A percentile compares a stretch with the other conserved stretches of the same genome.
Conservation (phyloP, 371 early-diverging fungal species). For the Mortierella sp. region DNA sequence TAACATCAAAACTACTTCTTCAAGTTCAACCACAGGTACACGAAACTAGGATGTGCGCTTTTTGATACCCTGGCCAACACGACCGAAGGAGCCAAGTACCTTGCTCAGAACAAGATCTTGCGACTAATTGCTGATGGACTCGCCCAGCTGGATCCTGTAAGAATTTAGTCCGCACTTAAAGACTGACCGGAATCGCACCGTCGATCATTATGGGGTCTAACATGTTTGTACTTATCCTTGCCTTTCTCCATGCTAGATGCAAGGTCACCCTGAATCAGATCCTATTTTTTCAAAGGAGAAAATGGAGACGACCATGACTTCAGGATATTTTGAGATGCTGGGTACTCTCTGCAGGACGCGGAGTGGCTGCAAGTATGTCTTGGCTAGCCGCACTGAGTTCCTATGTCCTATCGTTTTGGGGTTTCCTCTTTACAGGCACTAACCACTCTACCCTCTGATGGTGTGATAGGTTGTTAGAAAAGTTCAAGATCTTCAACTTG, state of each 20-base stretch:
- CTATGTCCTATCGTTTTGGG: no score
- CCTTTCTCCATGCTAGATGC: slow-evolving; percentile 38
- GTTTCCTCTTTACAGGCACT: background rate
- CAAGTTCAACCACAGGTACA: slow-evolving; percentile 63
- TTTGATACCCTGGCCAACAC: slow-evolving; percentile 72
- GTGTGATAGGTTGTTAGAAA: slow-evolving; percentile 70
- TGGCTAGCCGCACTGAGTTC: background rate
- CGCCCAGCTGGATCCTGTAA: slow-evolving; percentile 80
- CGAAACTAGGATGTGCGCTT: slow-evolving; percentile 77
- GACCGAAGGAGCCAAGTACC: slow-evolving; percentile 78
- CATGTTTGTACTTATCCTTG: background rate
- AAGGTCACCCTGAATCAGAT: slow-evolving; percentile 66
- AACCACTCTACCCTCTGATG: background rate
- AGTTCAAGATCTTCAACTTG: slow-evolving; percentile 84
- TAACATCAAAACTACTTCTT: background rate
- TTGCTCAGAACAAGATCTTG: slow-evolving; percentile 78
- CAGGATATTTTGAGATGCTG: slow-evolving; percentile 86
- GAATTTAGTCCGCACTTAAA: background rate
- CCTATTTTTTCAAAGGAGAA: slow-evolving; percentile 84
- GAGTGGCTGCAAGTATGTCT: slow-evolving; percentile 72
- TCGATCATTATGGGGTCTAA: background rate
- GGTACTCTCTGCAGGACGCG: slow-evolving; percentile 75
- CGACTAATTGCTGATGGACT: slow-evolving; percentile 79
- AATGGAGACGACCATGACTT: slow-evolving; percentile 80
- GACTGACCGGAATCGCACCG: background rate